Evolutionary conservation across 306 rosid species (phyloP).

Genomic region (Adenanthera pavonina): DNA sequence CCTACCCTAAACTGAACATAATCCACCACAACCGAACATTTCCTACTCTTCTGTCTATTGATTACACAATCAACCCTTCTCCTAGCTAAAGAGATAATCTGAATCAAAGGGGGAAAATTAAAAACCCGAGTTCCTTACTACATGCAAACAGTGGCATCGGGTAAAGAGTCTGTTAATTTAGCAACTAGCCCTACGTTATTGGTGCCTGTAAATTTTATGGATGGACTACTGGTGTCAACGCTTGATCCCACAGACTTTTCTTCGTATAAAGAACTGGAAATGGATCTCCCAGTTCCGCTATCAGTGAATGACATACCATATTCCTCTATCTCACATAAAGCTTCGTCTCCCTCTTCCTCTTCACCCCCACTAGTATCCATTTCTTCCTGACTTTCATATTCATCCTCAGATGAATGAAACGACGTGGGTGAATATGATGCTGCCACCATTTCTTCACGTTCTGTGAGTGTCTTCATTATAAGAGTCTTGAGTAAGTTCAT

Average conservation of each 20-base stretch:
- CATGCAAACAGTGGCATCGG: constrained; percentile 43
- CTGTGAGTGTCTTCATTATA: constrained; percentile 75
- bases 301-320: constrained; percentile 49
- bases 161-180: constrained; percentile 46
- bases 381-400: constrained; percentile 71
- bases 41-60: constrained; percentile 39
- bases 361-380: constrained; percentile 73
- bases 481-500: constrained; percentile 95
- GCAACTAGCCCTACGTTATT: constrained; percentile 53
- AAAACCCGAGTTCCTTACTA: constrained; percentile 37
- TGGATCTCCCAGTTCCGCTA: constrained; percentile 49
- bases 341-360: constrained; percentile 60
- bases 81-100: constrained; percentile 47
- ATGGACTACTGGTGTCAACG: constrained; percentile 43
- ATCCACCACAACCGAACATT: constrained; percentile 52
- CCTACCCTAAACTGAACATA: constrained; percentile 73
- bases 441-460: constrained; percentile 71
- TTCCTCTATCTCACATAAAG: constrained; percentile 51
- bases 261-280: constrained; percentile 44
- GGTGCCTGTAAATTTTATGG: constrained; percentile 48
- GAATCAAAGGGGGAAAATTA: constrained; percentile 9
- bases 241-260: constrained; percentile 47
- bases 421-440: constrained; percentile 83
- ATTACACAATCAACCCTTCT: constrained; percentile 62
- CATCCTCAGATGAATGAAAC: constrained; percentile 71